Evolutionary conservation across 331 rosid genomes (phyloP), one percentile per base, ranked within the genome.

Genomic region (Telfairia occidentalis): DNA sequence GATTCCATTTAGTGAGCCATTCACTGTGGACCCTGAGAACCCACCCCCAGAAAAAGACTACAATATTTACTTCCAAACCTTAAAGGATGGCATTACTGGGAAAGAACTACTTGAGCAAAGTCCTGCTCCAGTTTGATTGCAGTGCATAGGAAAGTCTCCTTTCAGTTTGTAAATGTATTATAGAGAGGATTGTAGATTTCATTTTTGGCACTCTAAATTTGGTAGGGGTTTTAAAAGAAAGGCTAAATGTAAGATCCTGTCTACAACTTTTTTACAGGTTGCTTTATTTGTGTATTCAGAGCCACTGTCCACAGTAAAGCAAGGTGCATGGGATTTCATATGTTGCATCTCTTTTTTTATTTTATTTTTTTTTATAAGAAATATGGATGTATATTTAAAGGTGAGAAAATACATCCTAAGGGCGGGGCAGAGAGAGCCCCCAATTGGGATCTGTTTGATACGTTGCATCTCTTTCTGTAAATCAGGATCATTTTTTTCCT

Each of bases 31-130:
- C 78, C 92, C 96, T 32, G 88, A 84, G 81, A 91, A 87, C 69
- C 97, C 92, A 13, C 96, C 97, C 42, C 89, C 87, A 2, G 98
- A 88, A 80, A 94, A 87, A 85, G 92, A 91, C 81, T 89, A 90
- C 38, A 49, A 87, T 26, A 69, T 82, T 76, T 88, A 88, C 77
- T 94, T 94, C 13, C 86, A 88, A 79, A 78, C 76, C 78, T 77
- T 94, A 81, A 90, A 85, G 77, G 96, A 88, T 74, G 92, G 96
- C 75, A 89, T 91, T 53, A 91, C 97, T 18, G 96, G 97, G 78
- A 91, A 89, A 80, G 97, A 94, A 83, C 69, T 60, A 76, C 84
- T 93, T 40, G 73, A 67, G 84, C 88, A 89, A 85, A 76, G 70
- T 59, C 87, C 91, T 9, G 23, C 79, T 13, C 90, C 92, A 16